Percentiles rank a stretch among this genome's conserved stretches.
Evolutionary conservation across 371 early-diverging fungal species (phyloP).

Genomic region (Mortierella sp.): DNA sequence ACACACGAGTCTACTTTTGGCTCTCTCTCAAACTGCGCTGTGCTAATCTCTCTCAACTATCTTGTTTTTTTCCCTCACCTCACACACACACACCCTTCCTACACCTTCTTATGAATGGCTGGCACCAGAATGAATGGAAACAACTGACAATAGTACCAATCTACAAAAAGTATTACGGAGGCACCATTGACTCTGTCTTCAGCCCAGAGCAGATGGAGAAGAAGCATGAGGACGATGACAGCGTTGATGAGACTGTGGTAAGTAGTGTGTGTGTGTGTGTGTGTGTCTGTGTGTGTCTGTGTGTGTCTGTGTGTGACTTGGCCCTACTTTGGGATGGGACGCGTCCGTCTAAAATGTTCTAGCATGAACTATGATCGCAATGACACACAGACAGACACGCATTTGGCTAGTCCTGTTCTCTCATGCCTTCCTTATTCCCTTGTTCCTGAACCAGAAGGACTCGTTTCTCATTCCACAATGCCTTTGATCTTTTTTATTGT

Average conservation of each 20-base stretch:
- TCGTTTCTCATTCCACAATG: constrained; percentile 95
- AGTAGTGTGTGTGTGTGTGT: neutral
- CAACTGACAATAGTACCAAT: constrained; percentile 68
- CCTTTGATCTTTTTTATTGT: constrained; percentile 61
- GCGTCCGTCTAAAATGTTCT: constrained; percentile 48
- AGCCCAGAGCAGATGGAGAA: constrained; percentile 56
- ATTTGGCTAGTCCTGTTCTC: no score
- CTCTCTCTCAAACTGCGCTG: no score
- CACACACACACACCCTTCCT: neutral
- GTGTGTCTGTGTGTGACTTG: no score
- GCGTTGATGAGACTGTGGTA: constrained; percentile 48
- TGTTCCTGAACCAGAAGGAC: constrained; percentile 88
- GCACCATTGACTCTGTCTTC: constrained; percentile 77
- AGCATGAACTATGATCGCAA: constrained; percentile 90
- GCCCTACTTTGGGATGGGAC: neutral
- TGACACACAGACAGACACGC: constrained; percentile 84
- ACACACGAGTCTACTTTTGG: no score
- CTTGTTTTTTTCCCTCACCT: neutral
- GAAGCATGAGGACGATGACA: constrained; percentile 38
- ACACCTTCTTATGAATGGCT: neutral
- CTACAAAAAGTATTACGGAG: constrained; percentile 69
- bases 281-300: no score
- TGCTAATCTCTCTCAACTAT: no score
- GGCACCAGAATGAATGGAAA: constrained; percentile 76
- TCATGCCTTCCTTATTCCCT: constrained; percentile 82